phyloP scores from a whole-genome alignment of 2,329 filamentous ascomycete genomes.

The Cladophialophora immunda region DNA sequence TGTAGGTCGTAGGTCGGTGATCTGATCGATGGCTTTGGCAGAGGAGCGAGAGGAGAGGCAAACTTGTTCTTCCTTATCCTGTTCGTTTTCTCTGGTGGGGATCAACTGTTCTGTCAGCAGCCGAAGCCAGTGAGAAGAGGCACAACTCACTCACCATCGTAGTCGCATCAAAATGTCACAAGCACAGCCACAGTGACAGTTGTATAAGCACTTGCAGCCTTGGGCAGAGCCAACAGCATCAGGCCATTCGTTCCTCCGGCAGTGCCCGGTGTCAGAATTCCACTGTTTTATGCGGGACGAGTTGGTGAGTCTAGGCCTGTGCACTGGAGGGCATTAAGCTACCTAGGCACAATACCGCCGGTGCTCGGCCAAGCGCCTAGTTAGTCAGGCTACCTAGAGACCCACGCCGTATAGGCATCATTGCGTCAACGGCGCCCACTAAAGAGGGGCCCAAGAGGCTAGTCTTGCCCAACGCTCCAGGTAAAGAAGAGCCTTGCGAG shows the following conservation, averaged over 20 bases:
- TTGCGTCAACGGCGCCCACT: background rate
- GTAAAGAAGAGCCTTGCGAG: background rate
- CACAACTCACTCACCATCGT: background rate
- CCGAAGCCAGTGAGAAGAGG: background rate
- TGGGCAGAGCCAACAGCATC: background rate
- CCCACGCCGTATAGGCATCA: background rate
- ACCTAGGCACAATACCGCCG: background rate
- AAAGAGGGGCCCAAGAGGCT: background rate
- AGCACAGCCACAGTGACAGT: background rate
- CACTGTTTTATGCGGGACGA: background rate
- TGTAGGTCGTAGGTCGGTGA: background rate
- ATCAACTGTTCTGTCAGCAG: background rate
- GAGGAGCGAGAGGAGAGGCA: background rate
- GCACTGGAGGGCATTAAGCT: background rate
- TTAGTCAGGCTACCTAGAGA: background rate
- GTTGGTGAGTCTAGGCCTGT: background rate
- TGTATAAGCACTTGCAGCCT: background rate
- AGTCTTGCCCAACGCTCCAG: background rate
- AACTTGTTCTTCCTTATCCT: background rate
- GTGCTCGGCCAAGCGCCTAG: background rate
- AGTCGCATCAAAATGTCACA: background rate
- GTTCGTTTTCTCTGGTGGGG: background rate
- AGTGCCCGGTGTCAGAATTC: background rate
- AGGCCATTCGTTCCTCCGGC: conserved; percentile 2
- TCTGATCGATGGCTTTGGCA: background rate